phyloP scores from a whole-genome alignment of 768 basidiomycete genomes.

The Boletus pseudopeckii region DNA sequence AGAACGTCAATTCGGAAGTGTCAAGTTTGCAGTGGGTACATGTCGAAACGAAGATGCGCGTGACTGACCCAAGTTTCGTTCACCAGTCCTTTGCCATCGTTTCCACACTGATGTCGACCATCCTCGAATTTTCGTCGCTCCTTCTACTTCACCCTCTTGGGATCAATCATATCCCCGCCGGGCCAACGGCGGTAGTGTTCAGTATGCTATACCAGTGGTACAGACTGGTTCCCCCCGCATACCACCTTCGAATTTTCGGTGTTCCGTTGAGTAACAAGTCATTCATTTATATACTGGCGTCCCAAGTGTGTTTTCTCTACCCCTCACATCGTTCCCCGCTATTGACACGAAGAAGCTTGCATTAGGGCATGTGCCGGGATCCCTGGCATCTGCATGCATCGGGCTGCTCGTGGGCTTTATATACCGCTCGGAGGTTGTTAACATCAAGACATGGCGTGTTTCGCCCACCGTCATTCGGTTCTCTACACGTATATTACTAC shows the following conservation, averaged over 20 bases:
- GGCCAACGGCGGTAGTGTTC: slow-evolving; percentile 74
- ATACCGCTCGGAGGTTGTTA: slow-evolving; percentile 80
- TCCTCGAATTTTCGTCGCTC: slow-evolving; percentile 63
- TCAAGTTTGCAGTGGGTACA: slow-evolving; percentile 77
- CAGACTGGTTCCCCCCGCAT: slow-evolving; percentile 70
- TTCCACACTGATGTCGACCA: slow-evolving; percentile 60
- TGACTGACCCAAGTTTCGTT: slow-evolving; percentile 5
- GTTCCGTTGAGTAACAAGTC: slow-evolving; percentile 74
- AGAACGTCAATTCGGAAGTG: slow-evolving; percentile 82
- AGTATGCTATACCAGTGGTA: slow-evolving; percentile 81
- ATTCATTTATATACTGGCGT: slow-evolving; percentile 65
- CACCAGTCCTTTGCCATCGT: slow-evolving; percentile 74
- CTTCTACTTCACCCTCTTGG: slow-evolving; percentile 64
- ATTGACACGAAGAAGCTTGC: slow-evolving; percentile 50
- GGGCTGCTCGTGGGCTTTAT: slow-evolving; percentile 72
- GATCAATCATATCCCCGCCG: slow-evolving; percentile 71
- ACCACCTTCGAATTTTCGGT: slow-evolving; percentile 74
- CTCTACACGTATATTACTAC: slow-evolving; percentile 54
- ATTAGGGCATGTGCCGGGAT: slow-evolving; percentile 63
- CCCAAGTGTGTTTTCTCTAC: slow-evolving; percentile 50
- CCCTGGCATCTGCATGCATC: slow-evolving; percentile 54
- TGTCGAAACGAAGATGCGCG: neutral
- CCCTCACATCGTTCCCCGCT: neutral
- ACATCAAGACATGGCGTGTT: slow-evolving; percentile 76
- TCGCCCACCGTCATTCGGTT: slow-evolving; percentile 57